phyloP scores from a whole-genome alignment of 345 rosid genomes.

The Camelina sativa region DNA sequence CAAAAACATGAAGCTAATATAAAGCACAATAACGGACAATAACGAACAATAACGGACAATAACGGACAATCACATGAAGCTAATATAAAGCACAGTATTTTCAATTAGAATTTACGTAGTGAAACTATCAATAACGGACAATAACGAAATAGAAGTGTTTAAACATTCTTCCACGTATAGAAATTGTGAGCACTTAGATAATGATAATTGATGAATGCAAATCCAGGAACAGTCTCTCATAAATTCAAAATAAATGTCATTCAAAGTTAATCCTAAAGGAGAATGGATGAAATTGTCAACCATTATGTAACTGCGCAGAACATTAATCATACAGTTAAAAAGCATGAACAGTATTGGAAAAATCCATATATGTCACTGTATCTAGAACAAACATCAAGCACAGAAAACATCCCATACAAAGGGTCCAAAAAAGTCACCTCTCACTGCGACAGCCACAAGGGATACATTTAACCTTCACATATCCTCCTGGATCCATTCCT shows the following conservation, averaged over 20 bases:
- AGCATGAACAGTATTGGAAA: constrained; percentile 8
- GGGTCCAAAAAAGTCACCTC: constrained; percentile 59
- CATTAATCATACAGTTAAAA: constrained; percentile 11
- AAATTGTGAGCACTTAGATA: constrained; percentile 2
- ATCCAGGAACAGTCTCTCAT: constrained; percentile 15
- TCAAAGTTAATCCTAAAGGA: constrained; percentile 4
- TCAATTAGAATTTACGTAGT: no score
- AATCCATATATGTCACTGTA: constrained; percentile 3
- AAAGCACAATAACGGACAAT: constrained; percentile 14
- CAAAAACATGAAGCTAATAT: constrained; percentile 10
- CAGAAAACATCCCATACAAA: constrained; percentile 15
- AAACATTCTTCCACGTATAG: constrained; percentile 6
- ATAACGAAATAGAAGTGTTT: constrained; percentile 2
- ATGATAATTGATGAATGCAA: constrained; percentile 5
- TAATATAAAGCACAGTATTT: neutral
- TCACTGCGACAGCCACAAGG: constrained; percentile 82
- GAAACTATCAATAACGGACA: neutral
- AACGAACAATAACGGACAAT: neutral
- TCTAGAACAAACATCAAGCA: constrained; percentile 23
- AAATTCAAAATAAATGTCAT: constrained; percentile 1
- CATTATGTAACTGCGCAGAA: constrained; percentile 2
- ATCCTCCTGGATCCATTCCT: constrained; percentile 99
- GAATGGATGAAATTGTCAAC: constrained; percentile 11
- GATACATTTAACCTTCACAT: constrained; percentile 94
- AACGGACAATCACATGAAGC: constrained; percentile 12